Conservation (phyloP, 495 filamentous ascomycete species). For the Platismatia glauca region DNA sequence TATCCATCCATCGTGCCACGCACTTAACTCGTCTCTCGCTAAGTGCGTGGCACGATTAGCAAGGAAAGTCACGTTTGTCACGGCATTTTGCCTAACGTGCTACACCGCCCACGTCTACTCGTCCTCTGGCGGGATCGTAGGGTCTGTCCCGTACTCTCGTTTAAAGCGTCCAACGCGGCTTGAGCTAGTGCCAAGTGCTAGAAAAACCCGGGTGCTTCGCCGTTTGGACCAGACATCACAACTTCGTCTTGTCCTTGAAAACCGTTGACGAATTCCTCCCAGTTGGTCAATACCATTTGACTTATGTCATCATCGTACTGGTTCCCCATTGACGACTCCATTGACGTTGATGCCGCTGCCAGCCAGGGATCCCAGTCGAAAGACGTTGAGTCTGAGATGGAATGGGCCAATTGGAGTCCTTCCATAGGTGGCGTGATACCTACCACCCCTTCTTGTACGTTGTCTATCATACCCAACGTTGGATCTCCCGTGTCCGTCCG, state of each 20-base stretch:
- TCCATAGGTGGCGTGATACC: not conserved
- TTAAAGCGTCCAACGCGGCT: no score
- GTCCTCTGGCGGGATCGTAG: no score
- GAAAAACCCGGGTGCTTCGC: no score
- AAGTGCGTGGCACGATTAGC: no score
- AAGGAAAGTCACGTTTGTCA: no score
- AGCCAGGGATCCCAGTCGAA: slow-evolving; percentile 2
- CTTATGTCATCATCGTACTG: not conserved
- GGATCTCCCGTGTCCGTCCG: not conserved
- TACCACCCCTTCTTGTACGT: not conserved
- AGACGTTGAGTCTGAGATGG: not conserved
- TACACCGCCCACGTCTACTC: no score
- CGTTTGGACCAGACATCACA: not conserved
- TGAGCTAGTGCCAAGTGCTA: not conserved
- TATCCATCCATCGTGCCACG: no score
- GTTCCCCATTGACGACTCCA: not conserved
- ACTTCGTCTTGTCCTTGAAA: not conserved
- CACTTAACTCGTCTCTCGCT: no score
- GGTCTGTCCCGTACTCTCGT: no score
- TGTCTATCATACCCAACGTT: not conserved
- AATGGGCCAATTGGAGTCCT: not conserved
- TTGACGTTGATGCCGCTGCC: not conserved
- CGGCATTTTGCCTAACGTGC: no score
- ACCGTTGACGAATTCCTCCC: not conserved
- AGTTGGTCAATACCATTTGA: not conserved